Evolutionary conservation across 1,284 basidiomycete species (phyloP).

Genomic region (Taiwanofungus camphoratus): DNA sequence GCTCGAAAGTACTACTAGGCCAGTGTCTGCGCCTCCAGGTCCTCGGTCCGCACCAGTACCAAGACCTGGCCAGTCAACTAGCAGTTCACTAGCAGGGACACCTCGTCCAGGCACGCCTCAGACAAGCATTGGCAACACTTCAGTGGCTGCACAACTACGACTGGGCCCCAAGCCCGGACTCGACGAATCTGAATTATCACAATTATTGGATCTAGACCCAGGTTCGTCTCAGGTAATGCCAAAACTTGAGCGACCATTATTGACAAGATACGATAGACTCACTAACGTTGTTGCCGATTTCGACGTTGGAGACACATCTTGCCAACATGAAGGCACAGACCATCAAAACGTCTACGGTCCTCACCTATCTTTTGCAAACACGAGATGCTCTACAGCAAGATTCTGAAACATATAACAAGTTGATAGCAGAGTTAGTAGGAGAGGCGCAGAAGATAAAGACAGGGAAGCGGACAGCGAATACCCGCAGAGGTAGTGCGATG

Average conservation of each 20-base stretch:
- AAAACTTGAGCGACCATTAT: too few species aligned
- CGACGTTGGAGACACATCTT: conserved; percentile 60
- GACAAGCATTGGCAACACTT: conserved; percentile 26
- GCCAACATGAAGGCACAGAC: conserved; percentile 65
- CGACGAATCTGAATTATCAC: conserved; percentile 57
- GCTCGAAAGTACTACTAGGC: conserved; percentile 77
- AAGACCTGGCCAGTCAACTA: conserved; percentile 31
- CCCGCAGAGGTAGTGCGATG: conserved; percentile 47
- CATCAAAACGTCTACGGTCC: conserved; percentile 61
- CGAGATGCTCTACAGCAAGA: conserved; percentile 84
- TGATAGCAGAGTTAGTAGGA: conserved; percentile 77
- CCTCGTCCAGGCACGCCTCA: conserved; percentile 56
- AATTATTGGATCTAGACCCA: conserved; percentile 60
- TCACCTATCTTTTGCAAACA: conserved; percentile 78
- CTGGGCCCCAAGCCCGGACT: conserved; percentile 69
- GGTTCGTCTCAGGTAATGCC: conserved; percentile 41
- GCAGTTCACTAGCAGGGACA: conserved; percentile 31
- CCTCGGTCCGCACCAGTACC: conserved; percentile 38
- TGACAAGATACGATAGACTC: conserved; percentile 44
- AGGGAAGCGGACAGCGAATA: conserved; percentile 38
- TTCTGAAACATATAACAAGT: conserved; percentile 77
- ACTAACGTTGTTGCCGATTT: conserved; percentile 63
- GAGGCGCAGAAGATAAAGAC: conserved; percentile 77
- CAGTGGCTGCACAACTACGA: conserved; percentile 48
- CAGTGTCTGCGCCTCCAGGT: conserved; percentile 71